phyloP scores from a whole-genome alignment of 2,329 filamentous ascomycete species.

The Colletotrichum simmondsii region DNA sequence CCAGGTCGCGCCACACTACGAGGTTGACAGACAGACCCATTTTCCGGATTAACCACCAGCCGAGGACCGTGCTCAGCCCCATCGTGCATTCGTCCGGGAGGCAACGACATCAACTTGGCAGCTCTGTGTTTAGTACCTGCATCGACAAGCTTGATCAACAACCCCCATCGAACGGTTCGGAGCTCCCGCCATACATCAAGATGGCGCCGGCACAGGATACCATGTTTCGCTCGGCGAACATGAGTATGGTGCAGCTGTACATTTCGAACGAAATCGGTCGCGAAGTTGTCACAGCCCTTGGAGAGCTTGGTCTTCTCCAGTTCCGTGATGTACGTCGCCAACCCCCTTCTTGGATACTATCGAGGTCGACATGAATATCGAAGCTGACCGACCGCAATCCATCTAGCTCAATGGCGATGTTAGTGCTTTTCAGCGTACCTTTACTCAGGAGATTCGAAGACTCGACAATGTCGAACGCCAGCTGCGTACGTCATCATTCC shows the following conservation, averaged over 20 bases:
- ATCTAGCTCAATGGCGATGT: slow-evolving; percentile 88
- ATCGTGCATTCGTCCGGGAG: slow-evolving; percentile 12
- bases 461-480: slow-evolving; percentile 99
- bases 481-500: slow-evolving; percentile 74
- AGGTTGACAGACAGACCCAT: too few species aligned
- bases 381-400: slow-evolving; percentile 36
- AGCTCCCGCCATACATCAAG: slow-evolving; percentile 41
- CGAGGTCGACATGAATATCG: not conserved
- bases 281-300: slow-evolving; percentile 95
- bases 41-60: not conserved
- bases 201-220: slow-evolving; percentile 84
- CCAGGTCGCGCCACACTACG: slow-evolving; percentile 6
- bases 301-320: slow-evolving; percentile 95
- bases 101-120: slow-evolving; percentile 38
- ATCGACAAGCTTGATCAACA: slow-evolving; percentile 34
- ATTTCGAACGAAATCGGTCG: slow-evolving; percentile 98
- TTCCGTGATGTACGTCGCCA: slow-evolving; percentile 86
- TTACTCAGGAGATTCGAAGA: slow-evolving; percentile 96
- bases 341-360: slow-evolving; percentile 27
- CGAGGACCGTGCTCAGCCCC: slow-evolving; percentile 14
- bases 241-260: slow-evolving; percentile 99
- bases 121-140: slow-evolving; percentile 26
- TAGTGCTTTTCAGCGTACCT: slow-evolving; percentile 95
- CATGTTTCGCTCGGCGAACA: slow-evolving; percentile 99
- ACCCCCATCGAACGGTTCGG: slow-evolving; percentile 31